Percentiles rank a stretch among this genome's conserved stretches.
phyloP scores from a whole-genome alignment of 2,329 filamentous ascomycete species.

The Chaetomium sp. region DNA sequence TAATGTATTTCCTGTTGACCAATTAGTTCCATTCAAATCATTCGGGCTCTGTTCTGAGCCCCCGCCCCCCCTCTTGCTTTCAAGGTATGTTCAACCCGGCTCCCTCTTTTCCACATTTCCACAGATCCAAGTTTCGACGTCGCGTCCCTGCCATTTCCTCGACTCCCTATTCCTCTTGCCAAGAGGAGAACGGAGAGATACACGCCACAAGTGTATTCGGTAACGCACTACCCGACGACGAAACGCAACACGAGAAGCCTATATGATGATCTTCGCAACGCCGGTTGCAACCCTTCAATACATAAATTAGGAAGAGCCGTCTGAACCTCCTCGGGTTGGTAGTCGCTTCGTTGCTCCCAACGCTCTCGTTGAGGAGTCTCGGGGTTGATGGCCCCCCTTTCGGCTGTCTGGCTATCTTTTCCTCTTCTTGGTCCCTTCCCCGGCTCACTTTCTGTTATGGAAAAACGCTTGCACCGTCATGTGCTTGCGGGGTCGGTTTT shows the following conservation, averaged over 20 bases:
- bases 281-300: slow-evolving; percentile 30
- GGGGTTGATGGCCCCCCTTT: neutral
- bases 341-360: neutral
- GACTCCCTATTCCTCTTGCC: too few species aligned
- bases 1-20: too few species aligned
- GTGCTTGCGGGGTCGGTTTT: slow-evolving; percentile 26
- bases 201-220: too few species aligned
- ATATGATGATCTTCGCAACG: slow-evolving; percentile 33
- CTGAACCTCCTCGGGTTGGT: slow-evolving; percentile 28
- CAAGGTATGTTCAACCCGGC: too few species aligned
- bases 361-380: too few species aligned
- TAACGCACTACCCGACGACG: neutral
- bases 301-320: slow-evolving; percentile 37
- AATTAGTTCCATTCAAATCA: too few species aligned
- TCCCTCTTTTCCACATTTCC: too few species aligned
- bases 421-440: slow-evolving; percentile 12
- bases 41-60: too few species aligned
- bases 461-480: slow-evolving; percentile 31
- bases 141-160: too few species aligned
- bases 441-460: neutral
- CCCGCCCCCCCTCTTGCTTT: too few species aligned
- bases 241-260: slow-evolving; percentile 1
- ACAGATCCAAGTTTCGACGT: too few species aligned
- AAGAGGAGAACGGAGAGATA: too few species aligned
- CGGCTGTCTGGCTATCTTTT: slow-evolving; percentile 11